Percentiles rank a stretch among this genome's conserved stretches.
phyloP scores from a whole-genome alignment of 805 yeast genomes.

The Saturnispora ahearnii region DNA sequence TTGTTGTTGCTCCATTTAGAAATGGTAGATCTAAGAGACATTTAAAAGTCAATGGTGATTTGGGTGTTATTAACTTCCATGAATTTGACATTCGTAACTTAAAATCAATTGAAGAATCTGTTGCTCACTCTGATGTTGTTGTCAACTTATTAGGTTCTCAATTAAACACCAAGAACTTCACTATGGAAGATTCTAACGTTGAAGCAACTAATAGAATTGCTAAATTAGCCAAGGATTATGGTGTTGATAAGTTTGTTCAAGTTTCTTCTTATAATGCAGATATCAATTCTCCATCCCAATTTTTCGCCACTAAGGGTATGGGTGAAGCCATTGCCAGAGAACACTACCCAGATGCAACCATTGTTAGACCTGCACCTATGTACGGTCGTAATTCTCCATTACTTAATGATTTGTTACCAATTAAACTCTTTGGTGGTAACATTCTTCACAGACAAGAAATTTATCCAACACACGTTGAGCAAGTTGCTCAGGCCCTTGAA shows the following conservation, averaged over 20 bases:
- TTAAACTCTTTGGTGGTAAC: conserved; percentile 52
- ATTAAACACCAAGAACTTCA: conserved; percentile 67
- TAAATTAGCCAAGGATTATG: conserved; percentile 56
- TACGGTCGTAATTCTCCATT: conserved; percentile 68
- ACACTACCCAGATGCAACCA: conserved; percentile 64
- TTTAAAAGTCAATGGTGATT: conserved; percentile 74
- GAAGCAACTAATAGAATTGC: conserved; percentile 74
- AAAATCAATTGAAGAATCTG: conserved; percentile 65
- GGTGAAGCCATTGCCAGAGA: conserved; percentile 67
- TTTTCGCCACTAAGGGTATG: conserved; percentile 68
- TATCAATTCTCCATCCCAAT: conserved; percentile 57
- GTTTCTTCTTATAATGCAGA: conserved; percentile 74
- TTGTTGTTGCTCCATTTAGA: conserved; percentile 68
- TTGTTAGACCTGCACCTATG: conserved; percentile 79
- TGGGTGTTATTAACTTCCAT: conserved; percentile 77
- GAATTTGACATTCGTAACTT: conserved; percentile 78
- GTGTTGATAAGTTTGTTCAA: conserved; percentile 67
- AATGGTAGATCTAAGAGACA: conserved; percentile 72
- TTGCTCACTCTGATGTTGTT: conserved; percentile 75
- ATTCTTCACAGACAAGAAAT: conserved; percentile 58
- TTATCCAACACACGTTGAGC: conserved; percentile 66
- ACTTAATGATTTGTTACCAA: conserved; percentile 49
- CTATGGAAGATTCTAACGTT: conserved; percentile 75
- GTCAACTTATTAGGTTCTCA: conserved; percentile 73
- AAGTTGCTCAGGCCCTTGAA: conserved; percentile 74